These are phyloP conservation scores for Barbatosphaeria neglecta DNA, from an alignment of 495 filamentous ascomycete genomes.

Conservation along the genomic window DNA sequence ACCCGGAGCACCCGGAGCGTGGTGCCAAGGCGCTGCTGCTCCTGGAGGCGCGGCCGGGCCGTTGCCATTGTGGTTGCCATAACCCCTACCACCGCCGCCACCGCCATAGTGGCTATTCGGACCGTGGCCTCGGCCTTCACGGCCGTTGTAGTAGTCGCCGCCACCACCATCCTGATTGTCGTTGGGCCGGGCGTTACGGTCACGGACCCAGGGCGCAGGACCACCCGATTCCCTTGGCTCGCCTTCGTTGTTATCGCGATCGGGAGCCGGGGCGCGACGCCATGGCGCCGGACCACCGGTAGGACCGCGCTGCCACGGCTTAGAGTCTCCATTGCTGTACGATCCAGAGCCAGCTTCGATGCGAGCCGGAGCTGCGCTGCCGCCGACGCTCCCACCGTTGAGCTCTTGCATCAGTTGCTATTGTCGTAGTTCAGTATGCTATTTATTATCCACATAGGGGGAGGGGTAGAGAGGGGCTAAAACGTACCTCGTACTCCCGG, in stretches of 20 bases:
- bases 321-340: conserved; percentile 37
- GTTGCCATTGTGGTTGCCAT: conserved; percentile 24
- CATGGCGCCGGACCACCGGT: conserved; percentile 81
- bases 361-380: conserved; percentile 58
- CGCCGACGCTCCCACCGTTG: conserved; percentile 58
- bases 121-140: conserved; percentile 19
- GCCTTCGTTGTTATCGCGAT: conserved; percentile 25
- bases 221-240: conserved; percentile 15
- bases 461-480: background rate
- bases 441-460: background rate
- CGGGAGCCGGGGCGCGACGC: conserved; percentile 24
- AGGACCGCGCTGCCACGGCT: conserved; percentile 88
- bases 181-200: conserved; percentile 32
- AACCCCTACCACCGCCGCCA: conserved; percentile 33
- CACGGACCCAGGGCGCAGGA: conserved; percentile 44
- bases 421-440: conserved; percentile 22
- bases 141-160: conserved; percentile 30
- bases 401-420: conserved; percentile 98
- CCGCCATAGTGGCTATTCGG: conserved; percentile 1
- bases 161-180: conserved; percentile 12
- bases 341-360: conserved; percentile 78
- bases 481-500: conserved; percentile 81
- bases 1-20: conserved; percentile 43
- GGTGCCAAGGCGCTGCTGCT: conserved; percentile 60
- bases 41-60: conserved; percentile 30